phyloP scores from a whole-genome alignment of 306 rosid genomes.

The apple (Malus domestica) region ASM211411v1 NC_041795.1:34886001-34886500 shows the following conservation, averaged over 20 bases:
- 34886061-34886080: not conserved
- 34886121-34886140: conserved; percentile 1
- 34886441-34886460: not conserved
- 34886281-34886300: not conserved
- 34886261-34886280: not conserved
- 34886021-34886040: not conserved
- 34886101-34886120: conserved; percentile 6
- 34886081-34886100: not conserved
- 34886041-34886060: not conserved
- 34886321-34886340: not conserved
- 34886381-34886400: not conserved
- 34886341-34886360: not conserved
- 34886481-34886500: not conserved
- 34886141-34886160: not conserved
- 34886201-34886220: not conserved
- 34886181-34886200: not conserved
- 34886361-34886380: not conserved
- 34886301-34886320: not conserved
- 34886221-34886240: not conserved
- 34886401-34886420: not conserved
- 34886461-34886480: not conserved
- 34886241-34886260: not conserved
- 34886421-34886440: not conserved
- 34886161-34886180: not conserved
- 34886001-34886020: not conserved